Percentiles rank a stretch among this genome's conserved stretches.
phyloP scores from a whole-genome alignment of 495 filamentous ascomycete species.

The Mytilinidion resinicola region DNA sequence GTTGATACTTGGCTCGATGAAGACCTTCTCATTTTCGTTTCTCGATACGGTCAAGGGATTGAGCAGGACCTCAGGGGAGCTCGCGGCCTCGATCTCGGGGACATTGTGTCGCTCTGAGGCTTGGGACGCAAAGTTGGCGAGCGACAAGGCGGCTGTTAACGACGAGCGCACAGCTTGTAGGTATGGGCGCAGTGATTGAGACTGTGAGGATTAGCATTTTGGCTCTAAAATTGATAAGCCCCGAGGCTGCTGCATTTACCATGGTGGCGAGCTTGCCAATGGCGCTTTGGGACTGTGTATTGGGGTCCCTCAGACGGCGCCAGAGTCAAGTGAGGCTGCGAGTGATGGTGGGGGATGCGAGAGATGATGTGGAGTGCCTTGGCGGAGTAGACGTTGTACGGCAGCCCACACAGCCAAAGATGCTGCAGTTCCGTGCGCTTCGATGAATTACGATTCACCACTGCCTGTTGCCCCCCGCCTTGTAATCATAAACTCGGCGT shows the following conservation, averaged over 20 bases:
- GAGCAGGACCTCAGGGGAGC: conserved; percentile 89
- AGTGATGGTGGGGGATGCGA: no score
- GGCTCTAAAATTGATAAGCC: not conserved
- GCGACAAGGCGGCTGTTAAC: conserved; percentile 85
- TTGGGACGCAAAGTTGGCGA: conserved; percentile 97
- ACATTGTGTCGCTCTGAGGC: conserved; percentile 95
- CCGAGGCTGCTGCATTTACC: conserved; percentile 2
- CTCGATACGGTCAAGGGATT: conserved; percentile 81
- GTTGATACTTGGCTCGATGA: conserved; percentile 94
- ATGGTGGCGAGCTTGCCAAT: conserved; percentile 5
- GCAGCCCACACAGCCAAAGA: no score
- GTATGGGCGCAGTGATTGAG: conserved; percentile 96
- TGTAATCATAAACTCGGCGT: not conserved
- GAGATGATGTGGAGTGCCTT: no score
- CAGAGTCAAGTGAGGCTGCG: no score
- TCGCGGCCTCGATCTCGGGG: conserved; percentile 89
- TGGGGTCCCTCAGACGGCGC: no score
- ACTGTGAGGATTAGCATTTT: conserved; percentile 48
- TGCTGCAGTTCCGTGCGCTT: no score
- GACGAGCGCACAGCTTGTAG: conserved; percentile 93
- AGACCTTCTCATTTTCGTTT: conserved; percentile 90
- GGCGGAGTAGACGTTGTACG: no score
- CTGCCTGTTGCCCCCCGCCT: no score
- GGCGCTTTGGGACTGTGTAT: no score
- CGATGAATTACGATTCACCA: no score